These are phyloP conservation scores for Diaporthe citriasiana DNA, from an alignment of 2,329 filamentous ascomycete species.

Conservation along the genomic window DNA sequence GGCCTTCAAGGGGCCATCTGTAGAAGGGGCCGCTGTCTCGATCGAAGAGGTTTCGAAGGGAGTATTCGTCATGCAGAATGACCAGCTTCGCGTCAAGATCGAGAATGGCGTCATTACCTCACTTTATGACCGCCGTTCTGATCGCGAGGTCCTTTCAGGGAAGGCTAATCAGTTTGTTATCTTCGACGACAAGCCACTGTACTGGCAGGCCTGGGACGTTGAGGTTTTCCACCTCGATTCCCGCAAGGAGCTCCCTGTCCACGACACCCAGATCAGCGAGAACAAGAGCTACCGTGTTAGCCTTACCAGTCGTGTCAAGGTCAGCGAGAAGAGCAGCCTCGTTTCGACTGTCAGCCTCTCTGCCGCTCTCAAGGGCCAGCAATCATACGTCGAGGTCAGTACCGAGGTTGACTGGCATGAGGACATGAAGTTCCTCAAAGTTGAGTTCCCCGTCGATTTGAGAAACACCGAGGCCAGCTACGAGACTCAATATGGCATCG, in stretches of 20 bases:
- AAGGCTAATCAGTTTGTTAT: conserved; percentile 94
- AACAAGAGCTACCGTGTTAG: conserved; percentile 82
- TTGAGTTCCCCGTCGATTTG: conserved; percentile 95
- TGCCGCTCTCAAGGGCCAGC: conserved; percentile 74
- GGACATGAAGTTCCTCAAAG: conserved; percentile 97
- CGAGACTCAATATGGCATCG: conserved; percentile 93
- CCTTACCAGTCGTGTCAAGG: conserved; percentile 85
- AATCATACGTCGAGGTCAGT: conserved; percentile 81
- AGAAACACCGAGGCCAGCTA: conserved; percentile 94
- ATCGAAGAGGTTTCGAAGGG: conserved; percentile 67
- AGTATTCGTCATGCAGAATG: conserved; percentile 84
- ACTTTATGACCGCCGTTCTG: conserved; percentile 79
- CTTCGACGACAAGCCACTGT: conserved; percentile 96
- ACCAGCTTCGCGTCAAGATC: conserved; percentile 80
- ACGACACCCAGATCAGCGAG: conserved; percentile 79
- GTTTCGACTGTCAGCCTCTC: conserved; percentile 87
- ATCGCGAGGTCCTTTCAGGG: conserved; percentile 83
- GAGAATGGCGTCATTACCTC: conserved; percentile 85
- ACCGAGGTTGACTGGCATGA: conserved; percentile 97
- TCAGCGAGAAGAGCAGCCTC: conserved; percentile 88
- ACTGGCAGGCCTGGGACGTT: conserved; percentile 98
- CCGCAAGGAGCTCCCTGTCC: conserved; percentile 79
- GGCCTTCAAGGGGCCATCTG: conserved; percentile 60
- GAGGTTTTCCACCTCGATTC: conserved; percentile 96
- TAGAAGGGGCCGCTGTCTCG: conserved; percentile 62